Evolutionary conservation across 2,329 filamentous ascomycete species (phyloP).

Genomic region (Epichloe typhina): DNA sequence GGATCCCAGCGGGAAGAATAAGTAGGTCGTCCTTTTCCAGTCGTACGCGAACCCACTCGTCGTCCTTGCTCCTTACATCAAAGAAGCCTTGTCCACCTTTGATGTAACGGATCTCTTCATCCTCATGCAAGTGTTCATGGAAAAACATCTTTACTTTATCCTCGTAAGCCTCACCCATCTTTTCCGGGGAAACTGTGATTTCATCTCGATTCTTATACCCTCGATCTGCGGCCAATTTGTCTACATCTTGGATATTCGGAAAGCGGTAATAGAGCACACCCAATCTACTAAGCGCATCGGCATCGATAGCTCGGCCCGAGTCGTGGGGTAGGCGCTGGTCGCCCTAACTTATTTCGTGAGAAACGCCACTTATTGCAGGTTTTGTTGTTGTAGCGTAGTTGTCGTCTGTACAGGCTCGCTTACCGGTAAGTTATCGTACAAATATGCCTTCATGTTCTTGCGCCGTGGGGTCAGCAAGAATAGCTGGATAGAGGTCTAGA

Average conservation of each 20-base stretch:
- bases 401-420: slow-evolving; percentile 12
- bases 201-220: slow-evolving; percentile 92
- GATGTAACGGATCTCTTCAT: slow-evolving; percentile 96
- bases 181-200: slow-evolving; percentile 73
- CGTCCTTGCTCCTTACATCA: slow-evolving; percentile 70
- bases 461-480: background rate
- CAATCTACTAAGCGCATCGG: slow-evolving; percentile 53
- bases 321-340: slow-evolving; percentile 89
- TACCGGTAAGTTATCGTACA: slow-evolving; percentile 43
- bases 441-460: slow-evolving; percentile 41
- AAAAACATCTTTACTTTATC: slow-evolving; percentile 92
- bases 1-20: slow-evolving; percentile 88
- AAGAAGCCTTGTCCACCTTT: slow-evolving; percentile 82
- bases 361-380: background rate
- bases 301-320: slow-evolving; percentile 57
- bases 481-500: no score
- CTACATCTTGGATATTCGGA: slow-evolving; percentile 50
- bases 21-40: slow-evolving; percentile 83
- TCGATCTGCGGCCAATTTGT: slow-evolving; percentile 60
- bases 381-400: background rate
- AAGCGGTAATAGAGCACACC: slow-evolving; percentile 71
- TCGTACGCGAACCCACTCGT: slow-evolving; percentile 79
- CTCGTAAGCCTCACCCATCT: slow-evolving; percentile 81
- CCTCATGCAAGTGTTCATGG: slow-evolving; percentile 89
- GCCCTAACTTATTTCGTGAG: slow-evolving; percentile 41